Conservation (phyloP, 208 protist species). For the Acanthamoeba lenticulata region DNA sequence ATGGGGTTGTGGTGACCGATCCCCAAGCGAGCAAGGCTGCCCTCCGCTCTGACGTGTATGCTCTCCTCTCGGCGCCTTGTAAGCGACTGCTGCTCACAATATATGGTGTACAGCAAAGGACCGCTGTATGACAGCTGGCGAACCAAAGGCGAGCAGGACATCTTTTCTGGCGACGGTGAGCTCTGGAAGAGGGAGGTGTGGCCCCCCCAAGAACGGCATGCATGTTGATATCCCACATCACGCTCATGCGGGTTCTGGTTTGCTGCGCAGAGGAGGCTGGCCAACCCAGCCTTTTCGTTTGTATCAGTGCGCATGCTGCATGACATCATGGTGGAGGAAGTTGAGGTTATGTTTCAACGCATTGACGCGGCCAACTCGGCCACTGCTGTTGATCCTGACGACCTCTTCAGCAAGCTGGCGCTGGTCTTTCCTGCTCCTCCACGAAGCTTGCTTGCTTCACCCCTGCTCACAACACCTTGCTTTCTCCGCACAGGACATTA, state of each 20-base stretch:
- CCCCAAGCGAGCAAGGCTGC: not conserved
- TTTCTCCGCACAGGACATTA: not conserved
- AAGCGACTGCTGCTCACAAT: not conserved
- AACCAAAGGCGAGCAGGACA: slow-evolving; percentile 1
- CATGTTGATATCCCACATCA: not conserved
- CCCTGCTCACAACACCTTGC: not conserved
- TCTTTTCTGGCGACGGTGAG: slow-evolving; percentile 11
- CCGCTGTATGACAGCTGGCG: slow-evolving; percentile 16
- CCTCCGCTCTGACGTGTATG: not conserved
- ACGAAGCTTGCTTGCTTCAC: not conserved
- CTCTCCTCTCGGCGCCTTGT: not conserved
- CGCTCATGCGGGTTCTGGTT: not conserved
- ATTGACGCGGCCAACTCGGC: not conserved
- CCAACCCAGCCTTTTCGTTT: slow-evolving; percentile 16
- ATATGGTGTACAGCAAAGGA: not conserved
- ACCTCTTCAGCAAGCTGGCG: slow-evolving; percentile 36
- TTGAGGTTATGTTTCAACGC: slow-evolving; percentile 6
- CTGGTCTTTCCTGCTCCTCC: not conserved
- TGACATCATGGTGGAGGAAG: slow-evolving; percentile 36
- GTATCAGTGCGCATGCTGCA: not conserved
- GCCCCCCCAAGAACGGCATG: too few relatives aligned
- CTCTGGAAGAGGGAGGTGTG: slow-evolving; percentile 37
- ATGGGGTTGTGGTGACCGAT: not conserved
- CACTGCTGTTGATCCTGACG: not conserved
- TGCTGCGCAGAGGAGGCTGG: not conserved